Evolutionary conservation across 768 basidiomycete genomes (phyloP), one percentile per base, ranked within the genome.

Genomic region (Sutorius australiensis): DNA sequence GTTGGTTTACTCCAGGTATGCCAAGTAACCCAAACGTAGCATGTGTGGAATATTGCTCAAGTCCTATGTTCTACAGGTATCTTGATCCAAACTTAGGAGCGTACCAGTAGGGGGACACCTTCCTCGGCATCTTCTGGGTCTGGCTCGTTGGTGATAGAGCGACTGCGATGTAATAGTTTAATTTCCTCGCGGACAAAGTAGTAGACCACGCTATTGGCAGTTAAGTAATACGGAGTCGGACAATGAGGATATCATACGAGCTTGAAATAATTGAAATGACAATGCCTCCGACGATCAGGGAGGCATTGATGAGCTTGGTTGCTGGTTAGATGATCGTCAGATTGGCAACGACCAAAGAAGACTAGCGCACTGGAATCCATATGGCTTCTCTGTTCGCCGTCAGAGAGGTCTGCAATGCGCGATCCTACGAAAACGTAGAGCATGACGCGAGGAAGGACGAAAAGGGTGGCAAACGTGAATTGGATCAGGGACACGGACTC

Each of bases 341-440:
- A 51, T 57, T n/a, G 27, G 33, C 32, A 38, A 45, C 16, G 30
- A n/a, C 45, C 6, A 6, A 43, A 24, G 31, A 37, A n/a, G 33
- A 27, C 28, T 17, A 33, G 33, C 78, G 51, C 74, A 88, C 88
- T 77, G 21, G 80, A 78, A 63, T 92, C 89, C 89, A 92, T 92
- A 38, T 81, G 72, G 36, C 72, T 77, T 41, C 91, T 79, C 55
- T 84, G 81, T 59, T 86, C 78, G 33, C 87, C 88, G 60, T 93
- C 91, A 10, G 90, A 86, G 14, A 93, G 72, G 11, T 74, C 74
- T 37, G 87, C 87, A 39, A 92, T 80, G 27, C 81, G 81, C 2
- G 86, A 85, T 3, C 91, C 92, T 46, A 92, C 82, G 69, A 92
- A 91, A 13, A 86, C 82, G 53, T 87, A 81, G 27, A 93, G 73